phyloP scores from a whole-genome alignment of 352 stramenopile species.

The Phytophthora agathidicida region DNA sequence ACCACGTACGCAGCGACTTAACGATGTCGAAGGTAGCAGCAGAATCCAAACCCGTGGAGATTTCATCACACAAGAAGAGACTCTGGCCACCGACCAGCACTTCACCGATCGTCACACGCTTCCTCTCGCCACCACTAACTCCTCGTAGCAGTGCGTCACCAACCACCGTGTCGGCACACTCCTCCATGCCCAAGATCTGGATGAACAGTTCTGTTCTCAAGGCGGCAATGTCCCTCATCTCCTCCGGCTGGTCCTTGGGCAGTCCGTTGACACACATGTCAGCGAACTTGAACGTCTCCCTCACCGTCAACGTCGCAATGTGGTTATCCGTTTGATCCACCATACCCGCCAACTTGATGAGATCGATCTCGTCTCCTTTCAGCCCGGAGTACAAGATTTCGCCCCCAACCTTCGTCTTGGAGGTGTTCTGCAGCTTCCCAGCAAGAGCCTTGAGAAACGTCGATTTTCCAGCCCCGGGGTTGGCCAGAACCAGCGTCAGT shows the following conservation, averaged over 20 bases:
- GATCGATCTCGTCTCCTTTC: constrained; percentile 43
- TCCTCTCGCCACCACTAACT: constrained; percentile 87
- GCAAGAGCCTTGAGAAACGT: constrained; percentile 68
- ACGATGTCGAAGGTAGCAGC: constrained; percentile 90
- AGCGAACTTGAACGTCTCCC: constrained; percentile 94
- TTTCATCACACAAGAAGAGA: constrained; percentile 91
- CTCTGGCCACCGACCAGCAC: constrained; percentile 84
- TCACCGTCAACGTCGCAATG: constrained; percentile 89
- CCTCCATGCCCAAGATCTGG: constrained; percentile 81
- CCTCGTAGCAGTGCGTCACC: constrained; percentile 85
- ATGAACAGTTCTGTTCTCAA: constrained; percentile 71
- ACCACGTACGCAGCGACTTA: constrained; percentile 53
- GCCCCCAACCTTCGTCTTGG: constrained; percentile 29
- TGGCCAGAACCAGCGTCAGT: constrained; percentile 67
- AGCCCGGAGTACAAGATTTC: constrained; percentile 47
- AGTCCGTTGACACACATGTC: constrained; percentile 83
- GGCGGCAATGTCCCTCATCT: constrained; percentile 63
- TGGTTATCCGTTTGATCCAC: constrained; percentile 85
- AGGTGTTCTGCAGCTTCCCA: constrained; percentile 47
- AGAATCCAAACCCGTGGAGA: constrained; percentile 93
- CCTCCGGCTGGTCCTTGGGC: constrained; percentile 58
- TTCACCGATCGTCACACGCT: constrained; percentile 91
- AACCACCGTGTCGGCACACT: constrained; percentile 93
- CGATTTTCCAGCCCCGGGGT: constrained; percentile 65
- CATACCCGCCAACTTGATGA: constrained; percentile 57